phyloP scores from a whole-genome alignment of 73 alveolate species.

The Breviolum minutum region DNA sequence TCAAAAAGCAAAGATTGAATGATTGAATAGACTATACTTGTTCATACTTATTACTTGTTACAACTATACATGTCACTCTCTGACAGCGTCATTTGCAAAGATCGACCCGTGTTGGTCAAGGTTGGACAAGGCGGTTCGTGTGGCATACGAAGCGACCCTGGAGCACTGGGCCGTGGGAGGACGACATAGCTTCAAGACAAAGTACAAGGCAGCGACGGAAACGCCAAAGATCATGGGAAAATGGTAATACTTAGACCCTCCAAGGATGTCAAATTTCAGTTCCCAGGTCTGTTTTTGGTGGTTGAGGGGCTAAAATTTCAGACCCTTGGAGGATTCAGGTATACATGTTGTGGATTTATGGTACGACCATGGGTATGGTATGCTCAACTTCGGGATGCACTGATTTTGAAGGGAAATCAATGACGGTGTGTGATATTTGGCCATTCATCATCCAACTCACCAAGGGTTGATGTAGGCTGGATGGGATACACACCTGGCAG shows the following conservation, averaged over 20 bases:
- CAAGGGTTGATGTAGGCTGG: not conserved
- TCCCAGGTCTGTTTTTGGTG: too few species aligned
- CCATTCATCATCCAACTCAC: not conserved
- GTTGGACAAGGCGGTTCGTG: constrained; percentile 71
- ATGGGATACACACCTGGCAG: not conserved
- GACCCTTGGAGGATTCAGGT: not conserved
- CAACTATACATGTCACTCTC: too few species aligned
- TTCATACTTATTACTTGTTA: too few species aligned
- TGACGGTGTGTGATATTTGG: not conserved
- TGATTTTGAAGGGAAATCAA: not conserved
- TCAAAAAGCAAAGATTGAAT: too few species aligned
- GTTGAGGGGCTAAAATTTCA: too few species aligned
- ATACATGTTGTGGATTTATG: not conserved
- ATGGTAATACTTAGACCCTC: not conserved
- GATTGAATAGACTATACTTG: too few species aligned
- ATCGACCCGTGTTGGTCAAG: not conserved
- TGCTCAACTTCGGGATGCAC: not conserved
- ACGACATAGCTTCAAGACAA: constrained; percentile 54
- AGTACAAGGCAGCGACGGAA: constrained; percentile 36
- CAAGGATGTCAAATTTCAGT: too few species aligned
- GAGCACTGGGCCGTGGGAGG: constrained; percentile 81
- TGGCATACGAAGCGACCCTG: constrained; percentile 76
- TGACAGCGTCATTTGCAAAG: too few species aligned
- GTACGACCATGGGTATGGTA: not conserved
- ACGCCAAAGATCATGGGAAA: not conserved